phyloP scores from a whole-genome alignment of 1,284 basidiomycete genomes.

The Cystobasidium pallidum region DNA sequence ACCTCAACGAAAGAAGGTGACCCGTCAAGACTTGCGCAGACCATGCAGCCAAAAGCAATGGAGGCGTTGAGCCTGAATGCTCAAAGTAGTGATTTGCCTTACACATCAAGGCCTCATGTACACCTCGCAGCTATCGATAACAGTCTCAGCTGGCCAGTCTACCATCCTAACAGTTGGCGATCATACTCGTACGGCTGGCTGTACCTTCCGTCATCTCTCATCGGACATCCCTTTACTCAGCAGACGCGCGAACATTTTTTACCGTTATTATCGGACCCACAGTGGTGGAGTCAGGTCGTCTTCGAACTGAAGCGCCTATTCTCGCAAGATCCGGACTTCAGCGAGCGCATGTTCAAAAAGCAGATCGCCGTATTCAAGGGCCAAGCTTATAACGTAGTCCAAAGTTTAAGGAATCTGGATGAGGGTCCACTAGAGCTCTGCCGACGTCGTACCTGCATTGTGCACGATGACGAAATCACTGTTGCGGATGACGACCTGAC shows the following conservation, averaged over 20 bases:
- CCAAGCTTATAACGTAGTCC: slow-evolving; percentile 86
- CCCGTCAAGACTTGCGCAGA: slow-evolving; percentile 23
- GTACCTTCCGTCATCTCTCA: slow-evolving; percentile 80
- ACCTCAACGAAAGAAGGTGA: slow-evolving; percentile 19
- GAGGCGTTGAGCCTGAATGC: slow-evolving; percentile 30
- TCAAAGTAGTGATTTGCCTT: slow-evolving; percentile 13
- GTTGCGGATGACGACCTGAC: slow-evolving; percentile 65
- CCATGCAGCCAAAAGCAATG: slow-evolving; percentile 37
- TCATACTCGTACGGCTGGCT: slow-evolving; percentile 91
- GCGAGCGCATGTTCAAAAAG: slow-evolving; percentile 62
- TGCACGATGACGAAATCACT: slow-evolving; percentile 83
- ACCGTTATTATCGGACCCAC: slow-evolving; percentile 75
- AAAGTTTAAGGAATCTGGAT: slow-evolving; percentile 73
- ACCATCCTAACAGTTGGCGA: slow-evolving; percentile 80
- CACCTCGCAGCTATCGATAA: slow-evolving; percentile 83
- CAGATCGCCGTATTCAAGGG: slow-evolving; percentile 90
- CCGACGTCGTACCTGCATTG: slow-evolving; percentile 71
- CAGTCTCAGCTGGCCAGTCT: slow-evolving; percentile 76
- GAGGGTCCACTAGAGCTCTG: slow-evolving; percentile 75
- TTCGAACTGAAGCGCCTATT: slow-evolving; percentile 75
- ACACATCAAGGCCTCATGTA: slow-evolving; percentile 62
- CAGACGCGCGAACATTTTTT: slow-evolving; percentile 79
- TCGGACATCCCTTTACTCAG: slow-evolving; percentile 78
- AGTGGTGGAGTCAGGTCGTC: slow-evolving; percentile 88
- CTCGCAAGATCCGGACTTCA: slow-evolving; percentile 71